A percentile compares a stretch with the other conserved stretches of the same genome.
These are phyloP conservation scores for Leccinum boreale DNA, from an alignment of 768 basidiomycete genomes.

Conservation along the genomic window DNA sequence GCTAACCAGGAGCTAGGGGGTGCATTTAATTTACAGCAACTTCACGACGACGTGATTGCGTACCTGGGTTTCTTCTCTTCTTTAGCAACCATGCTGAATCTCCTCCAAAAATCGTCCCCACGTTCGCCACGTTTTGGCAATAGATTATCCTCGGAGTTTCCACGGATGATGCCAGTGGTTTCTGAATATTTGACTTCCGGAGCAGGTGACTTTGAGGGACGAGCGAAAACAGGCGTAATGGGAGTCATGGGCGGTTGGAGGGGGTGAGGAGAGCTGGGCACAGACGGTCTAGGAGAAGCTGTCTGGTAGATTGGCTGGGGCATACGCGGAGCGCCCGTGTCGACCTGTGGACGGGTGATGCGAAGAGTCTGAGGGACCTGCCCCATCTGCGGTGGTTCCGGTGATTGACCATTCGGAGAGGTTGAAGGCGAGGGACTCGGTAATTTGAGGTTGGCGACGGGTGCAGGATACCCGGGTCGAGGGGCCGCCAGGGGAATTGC, in stretches of 20 bases:
- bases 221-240: conserved; percentile 73
- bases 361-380: conserved; percentile 29
- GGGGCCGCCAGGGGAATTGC: conserved; percentile 59
- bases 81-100: conserved; percentile 81
- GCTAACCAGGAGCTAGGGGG: conserved; percentile 58
- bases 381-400: conserved; percentile 26
- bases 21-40: neutral
- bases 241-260: conserved; percentile 75
- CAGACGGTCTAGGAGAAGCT: conserved; percentile 27
- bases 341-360: conserved; percentile 16
- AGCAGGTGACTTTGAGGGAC: conserved; percentile 44
- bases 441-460: conserved; percentile 62
- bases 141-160: conserved; percentile 63
- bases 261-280: conserved; percentile 64
- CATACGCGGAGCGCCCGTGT: conserved; percentile 22
- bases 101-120: conserved; percentile 83
- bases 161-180: conserved; percentile 53
- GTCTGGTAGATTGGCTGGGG: conserved; percentile 34
- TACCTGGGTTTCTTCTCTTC: conserved; percentile 58
- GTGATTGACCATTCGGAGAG: conserved; percentile 26
- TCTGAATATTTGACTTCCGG: conserved; percentile 49
- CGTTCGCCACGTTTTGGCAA: conserved; percentile 66
- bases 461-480: conserved; percentile 70
- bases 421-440: conserved; percentile 45
- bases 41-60: neutral